These are phyloP conservation scores for Sugiyamaella neomexicana DNA, from an alignment of 1,139 yeast genomes.

Conservation along the genomic window DNA sequence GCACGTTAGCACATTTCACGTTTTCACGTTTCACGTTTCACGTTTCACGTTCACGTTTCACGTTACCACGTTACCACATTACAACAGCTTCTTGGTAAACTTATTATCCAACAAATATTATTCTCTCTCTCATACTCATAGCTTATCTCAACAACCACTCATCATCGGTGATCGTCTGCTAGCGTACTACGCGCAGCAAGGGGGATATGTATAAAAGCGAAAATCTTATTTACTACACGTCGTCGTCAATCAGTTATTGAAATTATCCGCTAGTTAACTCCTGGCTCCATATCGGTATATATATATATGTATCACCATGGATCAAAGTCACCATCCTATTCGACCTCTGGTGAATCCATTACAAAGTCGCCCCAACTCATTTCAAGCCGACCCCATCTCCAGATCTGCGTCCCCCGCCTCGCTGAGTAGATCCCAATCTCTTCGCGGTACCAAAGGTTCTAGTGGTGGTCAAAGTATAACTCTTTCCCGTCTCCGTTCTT, in stretches of 20 bases:
- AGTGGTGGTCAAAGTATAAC: neutral
- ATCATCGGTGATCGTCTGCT: neutral
- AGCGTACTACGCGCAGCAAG: neutral
- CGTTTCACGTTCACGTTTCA: too few relatives aligned
- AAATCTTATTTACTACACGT: neutral
- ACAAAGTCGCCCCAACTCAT: slow-evolving; percentile 4
- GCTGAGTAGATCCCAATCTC: slow-evolving; percentile 11
- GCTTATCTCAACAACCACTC: too few relatives aligned
- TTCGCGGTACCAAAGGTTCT: slow-evolving; percentile 2
- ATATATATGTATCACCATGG: slow-evolving; percentile 3
- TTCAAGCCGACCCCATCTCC: neutral
- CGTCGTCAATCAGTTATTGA: neutral
- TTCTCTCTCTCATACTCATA: neutral
- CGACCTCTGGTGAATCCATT: neutral
- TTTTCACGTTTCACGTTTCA: too few relatives aligned
- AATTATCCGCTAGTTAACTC: neutral
- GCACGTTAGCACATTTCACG: too few relatives aligned
- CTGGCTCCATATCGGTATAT: neutral
- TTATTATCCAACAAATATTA: too few relatives aligned
- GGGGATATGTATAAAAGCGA: slow-evolving; percentile 4
- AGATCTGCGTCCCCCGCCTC: slow-evolving; percentile 13
- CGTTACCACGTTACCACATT: too few relatives aligned
- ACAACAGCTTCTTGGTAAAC: too few relatives aligned
- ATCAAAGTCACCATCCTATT: neutral
- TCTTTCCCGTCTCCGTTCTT: neutral